These are phyloP conservation scores for Geoglossum glabrum DNA, from an alignment of 495 filamentous ascomycete species.

Conservation along the genomic window DNA sequence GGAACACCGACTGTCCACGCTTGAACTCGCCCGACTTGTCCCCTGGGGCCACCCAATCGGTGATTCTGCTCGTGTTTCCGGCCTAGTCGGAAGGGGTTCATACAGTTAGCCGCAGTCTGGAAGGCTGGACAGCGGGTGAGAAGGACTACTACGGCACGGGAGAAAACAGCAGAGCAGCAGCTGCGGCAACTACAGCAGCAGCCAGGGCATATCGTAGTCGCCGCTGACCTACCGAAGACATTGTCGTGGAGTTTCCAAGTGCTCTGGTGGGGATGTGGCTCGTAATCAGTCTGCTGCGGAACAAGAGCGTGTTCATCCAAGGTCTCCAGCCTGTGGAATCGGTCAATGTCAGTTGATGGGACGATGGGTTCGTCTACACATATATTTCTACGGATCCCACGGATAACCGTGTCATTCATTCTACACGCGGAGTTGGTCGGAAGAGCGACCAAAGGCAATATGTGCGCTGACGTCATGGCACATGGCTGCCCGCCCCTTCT, in stretches of 20 bases:
- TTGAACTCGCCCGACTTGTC: constrained; percentile 82
- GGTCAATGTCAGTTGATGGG: no score
- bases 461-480: neutral
- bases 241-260: neutral
- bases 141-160: no score
- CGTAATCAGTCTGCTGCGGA: neutral
- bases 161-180: neutral
- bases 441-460: no score
- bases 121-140: neutral
- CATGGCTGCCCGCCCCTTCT: neutral
- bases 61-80: constrained; percentile 32
- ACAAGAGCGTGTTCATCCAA: neutral
- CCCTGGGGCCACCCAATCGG: constrained; percentile 57
- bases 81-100: neutral
- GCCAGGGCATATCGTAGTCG: neutral
- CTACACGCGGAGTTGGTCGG: no score
- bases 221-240: neutral
- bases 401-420: neutral
- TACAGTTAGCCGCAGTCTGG: no score
- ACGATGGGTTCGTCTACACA: no score
- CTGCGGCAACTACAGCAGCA: neutral
- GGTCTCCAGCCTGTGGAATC: neutral
- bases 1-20: constrained; percentile 49
- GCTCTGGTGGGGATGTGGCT: neutral
- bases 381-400: neutral